Percentiles rank a stretch among this genome's conserved stretches.
These are phyloP conservation scores for Trichoderma sp. DNA, from an alignment of 2,329 filamentous ascomycete genomes.

Conservation along the genomic window DNA sequence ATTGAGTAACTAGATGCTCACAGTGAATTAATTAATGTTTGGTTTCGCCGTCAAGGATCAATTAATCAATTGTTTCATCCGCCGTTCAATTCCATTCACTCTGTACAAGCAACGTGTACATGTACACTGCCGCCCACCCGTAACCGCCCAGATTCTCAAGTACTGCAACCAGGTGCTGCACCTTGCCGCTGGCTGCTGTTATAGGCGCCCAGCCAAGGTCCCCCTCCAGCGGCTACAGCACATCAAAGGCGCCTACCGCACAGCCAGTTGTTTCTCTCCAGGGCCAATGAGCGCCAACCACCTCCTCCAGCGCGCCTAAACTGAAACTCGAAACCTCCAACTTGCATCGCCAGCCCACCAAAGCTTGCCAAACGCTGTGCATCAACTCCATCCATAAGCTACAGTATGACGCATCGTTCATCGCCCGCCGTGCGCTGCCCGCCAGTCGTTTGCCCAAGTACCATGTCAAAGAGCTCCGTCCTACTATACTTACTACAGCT, in stretches of 20 bases:
- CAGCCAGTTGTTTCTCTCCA: neutral
- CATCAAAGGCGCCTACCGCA: neutral
- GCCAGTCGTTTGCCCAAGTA: constrained; percentile 11
- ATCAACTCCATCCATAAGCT: neutral
- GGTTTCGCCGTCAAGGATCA: neutral
- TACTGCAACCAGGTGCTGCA: neutral
- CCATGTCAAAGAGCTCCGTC: neutral
- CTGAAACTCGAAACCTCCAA: constrained; percentile 27
- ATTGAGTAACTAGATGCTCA: neutral
- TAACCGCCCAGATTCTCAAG: neutral
- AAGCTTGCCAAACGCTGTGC: neutral
- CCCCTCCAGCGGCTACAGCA: constrained; percentile 5
- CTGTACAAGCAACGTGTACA: neutral
- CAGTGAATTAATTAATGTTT: neutral
- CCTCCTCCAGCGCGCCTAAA: constrained; percentile 27
- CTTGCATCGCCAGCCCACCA: constrained; percentile 3
- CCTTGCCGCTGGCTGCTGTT: neutral
- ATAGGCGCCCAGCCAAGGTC: neutral
- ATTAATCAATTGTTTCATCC: neutral
- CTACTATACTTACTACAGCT: neutral
- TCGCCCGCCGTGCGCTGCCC: neutral
- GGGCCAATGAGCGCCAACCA: constrained; percentile 25
- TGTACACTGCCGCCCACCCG: neutral
- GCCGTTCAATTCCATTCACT: neutral
- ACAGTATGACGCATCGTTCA: neutral